Evolutionary conservation across 202 grass and related monocot species (phyloP).

Genomic region (Saccharum hybrid): DNA sequence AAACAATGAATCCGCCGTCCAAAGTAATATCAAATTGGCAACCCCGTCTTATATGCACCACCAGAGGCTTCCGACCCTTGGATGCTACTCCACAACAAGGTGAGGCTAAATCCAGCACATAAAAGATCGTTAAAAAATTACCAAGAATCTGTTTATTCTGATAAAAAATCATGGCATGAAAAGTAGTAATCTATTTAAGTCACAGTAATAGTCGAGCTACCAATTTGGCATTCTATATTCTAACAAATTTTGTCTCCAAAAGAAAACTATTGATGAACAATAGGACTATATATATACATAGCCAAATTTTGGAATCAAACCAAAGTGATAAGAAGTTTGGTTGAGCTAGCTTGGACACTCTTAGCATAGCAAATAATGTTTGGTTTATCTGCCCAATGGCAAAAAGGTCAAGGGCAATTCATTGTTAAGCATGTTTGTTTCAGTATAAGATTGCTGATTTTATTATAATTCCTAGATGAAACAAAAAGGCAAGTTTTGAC

Average conservation of each 20-base stretch:
- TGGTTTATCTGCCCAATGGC: too few relatives aligned
- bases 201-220: not conserved
- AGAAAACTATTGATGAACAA: not conserved
- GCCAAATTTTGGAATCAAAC: too few relatives aligned
- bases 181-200: not conserved
- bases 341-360: not conserved
- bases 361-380: not conserved
- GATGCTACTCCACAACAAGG: not conserved
- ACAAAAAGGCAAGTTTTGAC: too few relatives aligned
- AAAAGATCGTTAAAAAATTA: not conserved
- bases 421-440: too few relatives aligned
- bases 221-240: not conserved
- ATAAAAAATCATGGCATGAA: not conserved
- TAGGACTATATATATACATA: too few relatives aligned
- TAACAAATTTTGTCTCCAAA: not conserved
- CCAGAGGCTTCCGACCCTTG: constrained; percentile 3
- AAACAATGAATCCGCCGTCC: constrained; percentile 40
- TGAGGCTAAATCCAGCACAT: constrained; percentile 1
- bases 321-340: too few relatives aligned
- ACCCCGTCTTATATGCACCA: constrained; percentile 46
- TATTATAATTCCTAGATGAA: too few relatives aligned
- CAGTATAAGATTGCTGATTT: too few relatives aligned
- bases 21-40: constrained; percentile 32
- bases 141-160: not conserved
- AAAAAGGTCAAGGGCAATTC: too few relatives aligned